phyloP scores from a whole-genome alignment of 495 filamentous ascomycete species.

The Lasiosphaeria ovina region DNA sequence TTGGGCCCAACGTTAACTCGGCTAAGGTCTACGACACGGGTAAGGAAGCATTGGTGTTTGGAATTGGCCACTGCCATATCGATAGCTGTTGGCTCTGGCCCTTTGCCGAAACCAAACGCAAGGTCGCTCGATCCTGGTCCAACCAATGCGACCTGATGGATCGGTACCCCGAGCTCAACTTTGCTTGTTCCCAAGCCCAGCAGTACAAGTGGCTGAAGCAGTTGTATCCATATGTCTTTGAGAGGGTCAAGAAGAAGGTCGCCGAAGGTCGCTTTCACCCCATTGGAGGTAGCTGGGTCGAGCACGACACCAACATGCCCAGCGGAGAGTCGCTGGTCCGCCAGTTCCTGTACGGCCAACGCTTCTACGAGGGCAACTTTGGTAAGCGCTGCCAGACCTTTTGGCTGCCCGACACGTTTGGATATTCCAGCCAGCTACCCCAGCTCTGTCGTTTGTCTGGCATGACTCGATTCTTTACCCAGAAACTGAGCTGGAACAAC shows the following conservation, averaged over 20 bases:
- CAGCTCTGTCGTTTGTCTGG: slow-evolving; percentile 88
- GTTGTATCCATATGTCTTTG: slow-evolving; percentile 81
- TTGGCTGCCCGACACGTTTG: slow-evolving; percentile 97
- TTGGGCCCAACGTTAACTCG: slow-evolving; percentile 79
- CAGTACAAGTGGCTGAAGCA: slow-evolving; percentile 97
- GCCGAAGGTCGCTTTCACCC: slow-evolving; percentile 89
- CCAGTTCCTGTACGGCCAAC: slow-evolving; percentile 93
- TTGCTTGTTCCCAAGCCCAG: slow-evolving; percentile 88
- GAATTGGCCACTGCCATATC: slow-evolving; percentile 94
- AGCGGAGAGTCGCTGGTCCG: slow-evolving; percentile 90
- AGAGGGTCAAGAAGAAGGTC: slow-evolving; percentile 86
- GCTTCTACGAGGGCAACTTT: slow-evolving; percentile 92
- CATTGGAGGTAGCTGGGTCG: slow-evolving; percentile 97
- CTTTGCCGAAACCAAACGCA: slow-evolving; percentile 97
- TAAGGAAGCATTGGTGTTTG: slow-evolving; percentile 73
- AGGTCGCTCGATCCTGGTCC: slow-evolving; percentile 93
- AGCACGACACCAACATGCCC: slow-evolving; percentile 97
- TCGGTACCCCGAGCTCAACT: slow-evolving; percentile 89
- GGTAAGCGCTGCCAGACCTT: slow-evolving; percentile 86
- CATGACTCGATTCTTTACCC: slow-evolving; percentile 95
- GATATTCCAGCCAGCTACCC: slow-evolving; percentile 91
- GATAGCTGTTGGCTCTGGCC: slow-evolving; percentile 99
- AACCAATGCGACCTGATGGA: slow-evolving; percentile 94
- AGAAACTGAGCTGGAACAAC: slow-evolving; percentile 92
- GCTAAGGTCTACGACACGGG: slow-evolving; percentile 78